These are phyloP conservation scores for Crucihimalaya himalaica DNA, from an alignment of 345 rosid genomes.

Conservation along the genomic window DNA sequence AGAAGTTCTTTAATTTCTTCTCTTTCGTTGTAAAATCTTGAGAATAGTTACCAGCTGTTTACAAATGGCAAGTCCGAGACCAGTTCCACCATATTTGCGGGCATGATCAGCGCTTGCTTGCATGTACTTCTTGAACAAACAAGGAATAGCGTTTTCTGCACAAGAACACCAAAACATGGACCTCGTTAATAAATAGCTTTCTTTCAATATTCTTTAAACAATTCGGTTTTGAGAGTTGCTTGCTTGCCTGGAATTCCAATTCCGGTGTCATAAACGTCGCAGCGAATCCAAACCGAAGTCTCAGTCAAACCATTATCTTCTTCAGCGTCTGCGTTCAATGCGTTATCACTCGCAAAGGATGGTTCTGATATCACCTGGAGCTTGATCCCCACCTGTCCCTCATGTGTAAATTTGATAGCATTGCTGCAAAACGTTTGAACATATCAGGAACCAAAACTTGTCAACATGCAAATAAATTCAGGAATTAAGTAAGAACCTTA, in stretches of 20 bases:
- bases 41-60: slow-evolving; percentile 71
- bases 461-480: neutral
- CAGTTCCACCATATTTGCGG: slow-evolving; percentile 96
- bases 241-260: slow-evolving; percentile 92
- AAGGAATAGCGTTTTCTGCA: slow-evolving; percentile 87
- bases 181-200: neutral
- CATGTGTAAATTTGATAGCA: slow-evolving; percentile 92
- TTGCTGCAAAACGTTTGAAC: slow-evolving; percentile 52
- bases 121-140: slow-evolving; percentile 85
- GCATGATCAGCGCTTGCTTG: slow-evolving; percentile 96
- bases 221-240: neutral
- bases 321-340: slow-evolving; percentile 41
- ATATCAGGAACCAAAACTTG: neutral
- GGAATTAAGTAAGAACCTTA: slow-evolving; percentile 55
- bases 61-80: slow-evolving; percentile 96
- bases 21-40: neutral
- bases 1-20: neutral
- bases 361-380: slow-evolving; percentile 73
- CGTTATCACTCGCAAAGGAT: slow-evolving; percentile 45
- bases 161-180: slow-evolving; percentile 19
- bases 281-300: slow-evolving; percentile 80
- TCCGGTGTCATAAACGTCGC: slow-evolving; percentile 92
- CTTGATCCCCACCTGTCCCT: slow-evolving; percentile 88
- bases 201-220: slow-evolving; percentile 2
- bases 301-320: slow-evolving; percentile 44